A percentile compares a stretch with the other conserved stretches of the same genome.
Evolutionary conservation across 177 flowering plant genomes (phyloP).

Genomic region (Vitis hybrid): DNA sequence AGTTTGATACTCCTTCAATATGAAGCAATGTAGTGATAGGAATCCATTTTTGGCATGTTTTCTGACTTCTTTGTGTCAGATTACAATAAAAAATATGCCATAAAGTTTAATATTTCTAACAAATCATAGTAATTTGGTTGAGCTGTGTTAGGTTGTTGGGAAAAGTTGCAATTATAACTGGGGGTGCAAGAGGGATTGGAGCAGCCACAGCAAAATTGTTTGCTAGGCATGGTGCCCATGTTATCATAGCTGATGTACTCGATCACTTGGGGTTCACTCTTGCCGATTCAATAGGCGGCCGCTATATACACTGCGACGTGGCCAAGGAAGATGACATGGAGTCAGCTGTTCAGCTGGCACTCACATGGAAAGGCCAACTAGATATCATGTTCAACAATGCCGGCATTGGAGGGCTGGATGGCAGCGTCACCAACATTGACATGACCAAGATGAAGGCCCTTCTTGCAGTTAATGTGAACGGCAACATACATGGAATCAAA

Average conservation of each 20-base stretch:
- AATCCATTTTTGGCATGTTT: too few species aligned
- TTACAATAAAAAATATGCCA: too few species aligned
- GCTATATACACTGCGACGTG: conserved; percentile 75
- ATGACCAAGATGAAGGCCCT: conserved; percentile 38
- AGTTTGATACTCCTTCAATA: not conserved
- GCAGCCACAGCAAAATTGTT: conserved; percentile 67
- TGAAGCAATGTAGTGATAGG: too few species aligned
- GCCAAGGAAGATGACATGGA: conserved; percentile 64
- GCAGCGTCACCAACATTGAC: conserved; percentile 58
- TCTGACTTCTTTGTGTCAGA: too few species aligned
- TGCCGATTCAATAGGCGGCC: conserved; percentile 57
- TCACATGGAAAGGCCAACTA: conserved; percentile 61
- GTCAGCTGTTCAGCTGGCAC: conserved; percentile 46
- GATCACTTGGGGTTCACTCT: conserved; percentile 54
- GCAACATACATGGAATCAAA: conserved; percentile 67
- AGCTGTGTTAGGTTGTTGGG: conserved; percentile 45
- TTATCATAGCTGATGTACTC: conserved; percentile 72
- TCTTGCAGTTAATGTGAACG: conserved; percentile 51
- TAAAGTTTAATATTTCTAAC: too few species aligned
- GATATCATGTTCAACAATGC: conserved; percentile 93
- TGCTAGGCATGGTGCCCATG: conserved; percentile 67
- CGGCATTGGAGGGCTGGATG: conserved; percentile 53
- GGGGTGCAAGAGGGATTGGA: conserved; percentile 93
- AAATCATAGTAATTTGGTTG: not conserved
- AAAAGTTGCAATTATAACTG: conserved; percentile 82